A percentile compares a stretch with the other conserved stretches of the same genome.
Conservation (phyloP, 2,329 filamentous ascomycete genomes). For the Aspergillus pseudoterreus region DNA sequence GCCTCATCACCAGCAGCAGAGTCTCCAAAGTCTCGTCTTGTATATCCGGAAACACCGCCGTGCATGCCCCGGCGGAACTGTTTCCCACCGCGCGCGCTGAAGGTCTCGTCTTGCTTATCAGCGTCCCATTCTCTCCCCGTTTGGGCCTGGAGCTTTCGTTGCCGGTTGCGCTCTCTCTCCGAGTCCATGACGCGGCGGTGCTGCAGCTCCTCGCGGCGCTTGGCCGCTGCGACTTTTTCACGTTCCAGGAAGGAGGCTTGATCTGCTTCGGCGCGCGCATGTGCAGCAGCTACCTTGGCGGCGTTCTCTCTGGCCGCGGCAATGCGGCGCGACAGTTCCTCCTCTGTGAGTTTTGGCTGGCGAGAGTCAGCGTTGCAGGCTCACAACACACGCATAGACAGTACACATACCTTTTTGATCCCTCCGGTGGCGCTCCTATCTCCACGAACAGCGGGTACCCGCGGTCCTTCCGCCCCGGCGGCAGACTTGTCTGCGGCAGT, state of each 20-base stretch:
- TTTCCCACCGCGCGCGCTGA: slow-evolving; percentile 38
- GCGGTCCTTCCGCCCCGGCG: slow-evolving; percentile 23
- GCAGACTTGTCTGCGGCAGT: slow-evolving; percentile 7
- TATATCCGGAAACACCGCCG: slow-evolving; percentile 45
- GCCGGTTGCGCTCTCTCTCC: slow-evolving; percentile 59
- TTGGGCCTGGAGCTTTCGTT: slow-evolving; percentile 56
- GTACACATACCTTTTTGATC: slow-evolving; percentile 39
- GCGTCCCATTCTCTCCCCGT: slow-evolving; percentile 61
- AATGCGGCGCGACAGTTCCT: slow-evolving; percentile 59
- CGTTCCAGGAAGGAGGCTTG: slow-evolving; percentile 60
- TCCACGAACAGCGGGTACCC: slow-evolving; percentile 49
- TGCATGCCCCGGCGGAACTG: slow-evolving; percentile 50
- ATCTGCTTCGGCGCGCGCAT: slow-evolving; percentile 66
- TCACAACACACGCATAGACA: not conserved
- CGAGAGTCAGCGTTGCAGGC: slow-evolving; percentile 21
- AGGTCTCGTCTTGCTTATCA: slow-evolving; percentile 57
- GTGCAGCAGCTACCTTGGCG: slow-evolving; percentile 55
- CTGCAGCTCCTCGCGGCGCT: slow-evolving; percentile 48
- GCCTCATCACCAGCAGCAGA: slow-evolving; percentile 12
- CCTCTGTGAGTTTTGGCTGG: slow-evolving; percentile 61
- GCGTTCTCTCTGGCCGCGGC: slow-evolving; percentile 61
- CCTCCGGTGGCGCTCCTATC: slow-evolving; percentile 55
- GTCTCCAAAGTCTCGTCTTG: slow-evolving; percentile 28
- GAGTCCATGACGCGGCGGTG: slow-evolving; percentile 59
- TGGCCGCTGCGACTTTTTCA: slow-evolving; percentile 56